These are phyloP conservation scores for Carex myosuroides DNA, from an alignment of 176 grass and related monocot genomes.

Conservation along the genomic window DNA sequence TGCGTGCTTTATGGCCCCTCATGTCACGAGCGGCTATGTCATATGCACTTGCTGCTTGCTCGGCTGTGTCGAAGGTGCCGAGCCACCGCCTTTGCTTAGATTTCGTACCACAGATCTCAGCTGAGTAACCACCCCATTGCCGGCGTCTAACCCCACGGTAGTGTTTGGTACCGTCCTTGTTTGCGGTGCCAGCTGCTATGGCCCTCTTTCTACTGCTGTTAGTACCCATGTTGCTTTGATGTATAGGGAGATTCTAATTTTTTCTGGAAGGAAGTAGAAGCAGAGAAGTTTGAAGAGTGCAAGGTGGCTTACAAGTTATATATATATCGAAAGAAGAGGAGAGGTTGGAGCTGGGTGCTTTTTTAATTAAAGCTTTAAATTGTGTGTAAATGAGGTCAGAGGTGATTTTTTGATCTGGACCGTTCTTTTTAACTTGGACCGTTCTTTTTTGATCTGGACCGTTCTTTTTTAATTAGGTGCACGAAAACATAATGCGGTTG, in stretches of 20 bases:
- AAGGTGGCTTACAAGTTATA: not conserved
- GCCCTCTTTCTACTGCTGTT: slow-evolving; percentile 13
- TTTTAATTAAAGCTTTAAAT: not conserved
- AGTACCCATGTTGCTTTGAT: slow-evolving; percentile 22
- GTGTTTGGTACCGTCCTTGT: no score
- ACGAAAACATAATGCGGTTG: no score
- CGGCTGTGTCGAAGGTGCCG: no score
- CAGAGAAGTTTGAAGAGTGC: not conserved
- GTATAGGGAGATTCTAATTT: not conserved
- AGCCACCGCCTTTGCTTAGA: slow-evolving; percentile 92
- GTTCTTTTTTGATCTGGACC: no score
- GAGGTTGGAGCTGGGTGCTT: not conserved
- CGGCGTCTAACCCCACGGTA: no score
- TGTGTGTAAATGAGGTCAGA: not conserved
- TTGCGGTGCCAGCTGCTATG: no score
- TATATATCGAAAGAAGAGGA: slow-evolving; percentile 26
- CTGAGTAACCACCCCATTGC: slow-evolving; percentile 89
- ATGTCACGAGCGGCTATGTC: no score
- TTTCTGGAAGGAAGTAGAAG: not conserved
- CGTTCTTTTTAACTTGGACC: no score
- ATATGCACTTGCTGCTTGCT: no score
- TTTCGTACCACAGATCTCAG: slow-evolving; percentile 80
- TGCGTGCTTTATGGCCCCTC: no score
- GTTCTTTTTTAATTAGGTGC: no score
- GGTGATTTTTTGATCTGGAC: no score